Percentiles rank a stretch among this genome's conserved stretches.
Evolutionary conservation across 305 asterid genomes (phyloP).

Genomic region (Fraxinus platypoda): DNA sequence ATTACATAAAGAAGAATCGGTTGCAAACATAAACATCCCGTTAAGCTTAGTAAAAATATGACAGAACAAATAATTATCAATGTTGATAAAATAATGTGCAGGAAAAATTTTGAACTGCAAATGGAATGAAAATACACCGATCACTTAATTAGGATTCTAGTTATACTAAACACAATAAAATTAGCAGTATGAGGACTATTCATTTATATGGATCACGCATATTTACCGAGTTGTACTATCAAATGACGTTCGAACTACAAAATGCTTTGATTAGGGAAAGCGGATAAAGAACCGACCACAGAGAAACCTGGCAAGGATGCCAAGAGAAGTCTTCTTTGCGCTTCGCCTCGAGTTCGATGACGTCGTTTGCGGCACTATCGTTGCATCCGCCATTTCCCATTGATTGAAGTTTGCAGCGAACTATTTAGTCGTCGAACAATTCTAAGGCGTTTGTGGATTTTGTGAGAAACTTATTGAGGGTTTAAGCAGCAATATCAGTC

Average conservation of each 20-base stretch:
- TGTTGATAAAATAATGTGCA: neutral
- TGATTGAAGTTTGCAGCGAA: slow-evolving; percentile 3
- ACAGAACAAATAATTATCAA: neutral
- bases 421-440: neutral
- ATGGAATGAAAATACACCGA: neutral
- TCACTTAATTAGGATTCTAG: neutral
- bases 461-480: neutral
- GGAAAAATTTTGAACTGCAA: neutral
- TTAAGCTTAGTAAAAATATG: neutral
- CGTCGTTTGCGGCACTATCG: slow-evolving; percentile 29
- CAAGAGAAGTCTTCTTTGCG: slow-evolving; percentile 40
- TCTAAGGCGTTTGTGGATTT: neutral
- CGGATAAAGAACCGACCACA: slow-evolving; percentile 29
- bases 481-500: neutral
- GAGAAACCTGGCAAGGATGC: slow-evolving; percentile 49
- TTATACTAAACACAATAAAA: neutral
- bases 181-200: neutral
- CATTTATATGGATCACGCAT: neutral
- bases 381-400: slow-evolving; percentile 32
- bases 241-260: neutral
- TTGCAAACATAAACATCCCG: neutral
- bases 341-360: slow-evolving; percentile 48
- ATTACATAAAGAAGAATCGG: neutral
- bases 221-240: neutral
- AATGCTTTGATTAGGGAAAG: neutral